Conservation (phyloP, 345 rosid genomes). For the Acer campestre region DNA sequence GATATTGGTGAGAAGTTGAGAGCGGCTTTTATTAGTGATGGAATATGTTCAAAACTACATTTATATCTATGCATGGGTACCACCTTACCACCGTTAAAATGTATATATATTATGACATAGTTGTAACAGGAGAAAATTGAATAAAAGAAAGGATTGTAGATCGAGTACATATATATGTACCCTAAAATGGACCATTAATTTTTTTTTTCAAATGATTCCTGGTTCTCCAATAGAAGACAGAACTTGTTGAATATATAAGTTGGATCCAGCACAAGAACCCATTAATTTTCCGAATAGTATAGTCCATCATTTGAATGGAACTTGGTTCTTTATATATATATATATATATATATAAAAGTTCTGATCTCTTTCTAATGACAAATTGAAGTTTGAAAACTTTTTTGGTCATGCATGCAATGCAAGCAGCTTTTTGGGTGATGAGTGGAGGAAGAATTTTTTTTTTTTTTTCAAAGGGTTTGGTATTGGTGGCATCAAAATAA, state of each 20-base stretch:
- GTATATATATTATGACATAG: not conserved
- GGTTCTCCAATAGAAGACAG: slow-evolving; percentile 22
- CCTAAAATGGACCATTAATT: slow-evolving; percentile 21
- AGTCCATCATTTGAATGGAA: not conserved
- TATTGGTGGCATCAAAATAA: slow-evolving; percentile 4
- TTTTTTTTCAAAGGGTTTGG: slow-evolving; percentile 17
- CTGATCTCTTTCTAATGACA: slow-evolving; percentile 10
- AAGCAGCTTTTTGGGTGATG: slow-evolving; percentile 17
- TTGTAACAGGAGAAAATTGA: not conserved
- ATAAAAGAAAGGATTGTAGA: slow-evolving; percentile 13
- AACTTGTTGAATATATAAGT: slow-evolving; percentile 2
- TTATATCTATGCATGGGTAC: not conserved
- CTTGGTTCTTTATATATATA: slow-evolving; percentile 3
- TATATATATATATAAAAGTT: not conserved
- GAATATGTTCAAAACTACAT: not conserved
- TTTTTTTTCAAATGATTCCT: slow-evolving; percentile 20
- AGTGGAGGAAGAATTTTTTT: slow-evolving; percentile 22
- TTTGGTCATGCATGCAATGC: not conserved
- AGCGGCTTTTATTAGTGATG: not conserved
- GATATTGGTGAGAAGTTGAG: not conserved
- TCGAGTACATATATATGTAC: not conserved
- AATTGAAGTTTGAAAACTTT: slow-evolving; percentile 26
- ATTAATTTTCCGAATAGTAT: slow-evolving; percentile 9
- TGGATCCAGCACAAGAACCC: slow-evolving; percentile 23
- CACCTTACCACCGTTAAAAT: not conserved